Evolutionary conservation across 495 filamentous ascomycete genomes (phyloP), one percentile per base, ranked within the genome.

Genomic region (Penicillium herquei): DNA sequence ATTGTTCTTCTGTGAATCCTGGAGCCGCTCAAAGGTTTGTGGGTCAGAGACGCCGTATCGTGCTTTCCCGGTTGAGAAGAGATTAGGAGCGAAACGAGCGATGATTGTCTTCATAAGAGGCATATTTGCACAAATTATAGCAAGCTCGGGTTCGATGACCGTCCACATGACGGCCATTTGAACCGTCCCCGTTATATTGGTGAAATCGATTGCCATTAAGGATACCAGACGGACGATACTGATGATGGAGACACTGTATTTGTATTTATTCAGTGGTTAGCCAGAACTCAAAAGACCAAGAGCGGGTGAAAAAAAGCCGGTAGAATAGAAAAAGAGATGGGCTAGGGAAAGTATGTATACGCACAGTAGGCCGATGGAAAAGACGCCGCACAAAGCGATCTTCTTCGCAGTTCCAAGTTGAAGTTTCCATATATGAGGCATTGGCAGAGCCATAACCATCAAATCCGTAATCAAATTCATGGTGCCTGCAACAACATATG

Each of bases 101-200:
- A 47, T 0, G n/a, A 47, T 16, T 31, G 26, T 32, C 17, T 47
- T 47, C 10, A 47, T 9, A 6, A 47, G 44, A 47, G 44, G 44
- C 42, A 30, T 45, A 7, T 45, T 45, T 21, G 42, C 42, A 16
- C 42, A 45, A n/a, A 47, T 47, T 0, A 47, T 31, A 1, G 44
- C 44, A 7, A 47, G 26, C 14, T 47, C 44, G 13, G 44, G 26
- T n/a, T 47, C 44, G 2, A 47, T 14, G 10, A 47, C 44, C 5
- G 21, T 47, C 44, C 44, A 47, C 44, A 47, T 47, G 21, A 47
- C 44, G 21, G 9, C 44, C 44, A 47, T 33, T 33, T 47, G 21
- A 47, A 33, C 44, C 2, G 21, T 32, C 14, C 14, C 26, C 10
- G 44, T 47, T 0, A 47, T 47, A 16, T 47, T n/a, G 3, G 3